Evolutionary conservation across 1,284 basidiomycete genomes (phyloP), one percentile per base, ranked within the genome.

Genomic region (Porogramme epimiltina): DNA sequence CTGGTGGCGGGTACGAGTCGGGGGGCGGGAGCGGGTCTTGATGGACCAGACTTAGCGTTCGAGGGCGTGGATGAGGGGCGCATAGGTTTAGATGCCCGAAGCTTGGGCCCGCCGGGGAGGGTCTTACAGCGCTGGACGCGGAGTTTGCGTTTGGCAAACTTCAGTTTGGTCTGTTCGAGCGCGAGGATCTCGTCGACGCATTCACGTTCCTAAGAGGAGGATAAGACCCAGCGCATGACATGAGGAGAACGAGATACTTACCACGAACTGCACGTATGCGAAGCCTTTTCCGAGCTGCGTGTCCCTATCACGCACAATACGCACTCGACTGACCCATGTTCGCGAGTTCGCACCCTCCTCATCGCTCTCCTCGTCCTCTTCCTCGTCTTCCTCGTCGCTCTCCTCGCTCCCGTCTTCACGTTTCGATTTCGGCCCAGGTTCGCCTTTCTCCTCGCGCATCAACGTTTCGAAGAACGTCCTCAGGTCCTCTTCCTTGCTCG

Each of bases 201-300:
- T 67, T 87, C 85, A 2, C 86, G 85, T 63, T 95, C 91, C 93
- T 96, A 37, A 34, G 34, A 24, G 8, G 15, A 54, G 54, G n/a
- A 60, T 23, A 16, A 24, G 18, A 18, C 47, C 24, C 19, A 23
- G 19, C n/a, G 43, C 42, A 24, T 43, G 49, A 41, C 22, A 51
- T 20, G 38, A 42, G 22, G 23, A 25, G 45, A 52, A 11, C 26
- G 28, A 25, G 26, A n/a, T 6, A 81, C 87, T 64, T 68, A 93
- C 95, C 47, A 76, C 68, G 61, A 98, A 94, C 61, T 93, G 87
- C 9, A 98, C 87, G 68, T 98, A 98, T 10, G 89, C 95, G 66
- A 99, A 96, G 1, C 96, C 96, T 73, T 98, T 98, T n/a, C 96
- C 96, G 31, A 98, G 81, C 62, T 95, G 95, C 0, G 94, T 97